Base-by-base conservation (phyloP, 345 rosid genomes). In the Eucalyptus sp. region DNA sequence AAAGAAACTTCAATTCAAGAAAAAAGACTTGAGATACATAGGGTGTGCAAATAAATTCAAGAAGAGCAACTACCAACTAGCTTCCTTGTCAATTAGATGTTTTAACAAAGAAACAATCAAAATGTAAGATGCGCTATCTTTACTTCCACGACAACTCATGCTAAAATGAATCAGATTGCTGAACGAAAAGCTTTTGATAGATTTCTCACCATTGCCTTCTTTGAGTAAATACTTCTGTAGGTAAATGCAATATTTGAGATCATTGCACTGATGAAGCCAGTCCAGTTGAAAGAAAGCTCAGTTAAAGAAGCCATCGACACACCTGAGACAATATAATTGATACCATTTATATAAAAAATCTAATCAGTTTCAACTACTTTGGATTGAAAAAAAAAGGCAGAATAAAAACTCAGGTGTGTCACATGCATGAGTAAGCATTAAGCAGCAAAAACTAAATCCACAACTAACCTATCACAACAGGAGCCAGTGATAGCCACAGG, bases 211-310 rank as follows among this genome's bases (percentile, higher is more conserved):
- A 98, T 98, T 87, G 99, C 99, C 93, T 96, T 96, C 97, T 98
- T 96, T 76, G 99, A 98, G 92, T 95, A 96, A 91, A 98, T 94
- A 91, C 98, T 98, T 89, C 98, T 89, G 96, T 97, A 97, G 88
- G 99, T 96, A 94, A 96, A 97, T 71, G 99, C 96, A 25, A 97
- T 88, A 91, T 97, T 97, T 89, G 99, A 97, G 83, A 97, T 97
- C 99, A 97, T 96, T 7, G 99, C 99, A 89, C 99, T 97, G 52
- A 96, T 96, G 94, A 97, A 96, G 43, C 99, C 99, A 12, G 89
- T 89, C 99, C 99, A 97, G 88, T 97, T 97, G 95, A 97, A 97
- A 41, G 99, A 97, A 83, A 97, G 93, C 92, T 98, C 99, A 22
- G 99, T 98, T 86, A 98, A 87, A 68, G 98, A 96, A 89, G 99